phyloP scores from a whole-genome alignment of 768 basidiomycete genomes.

The Macrolepiota dolichaula region DNA sequence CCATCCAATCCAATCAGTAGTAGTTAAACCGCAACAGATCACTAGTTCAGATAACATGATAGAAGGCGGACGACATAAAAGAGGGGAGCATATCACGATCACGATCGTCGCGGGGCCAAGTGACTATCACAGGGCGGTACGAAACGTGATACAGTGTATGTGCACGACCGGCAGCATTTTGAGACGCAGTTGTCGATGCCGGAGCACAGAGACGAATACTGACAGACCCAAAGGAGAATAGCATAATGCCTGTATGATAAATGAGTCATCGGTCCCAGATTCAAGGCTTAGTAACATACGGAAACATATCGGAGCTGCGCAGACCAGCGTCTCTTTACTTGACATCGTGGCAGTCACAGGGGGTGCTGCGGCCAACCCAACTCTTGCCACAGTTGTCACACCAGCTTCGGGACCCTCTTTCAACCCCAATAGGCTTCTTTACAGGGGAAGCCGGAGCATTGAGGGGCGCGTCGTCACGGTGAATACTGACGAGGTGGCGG shows the following conservation, averaged over 20 bases:
- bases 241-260: neutral
- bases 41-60: conserved; percentile 22
- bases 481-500: conserved; percentile 84
- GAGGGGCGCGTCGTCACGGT: conserved; percentile 62
- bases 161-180: conserved; percentile 37
- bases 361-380: conserved; percentile 47
- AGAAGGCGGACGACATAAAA: conserved; percentile 17
- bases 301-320: neutral
- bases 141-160: conserved; percentile 62
- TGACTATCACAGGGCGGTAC: conserved; percentile 51
- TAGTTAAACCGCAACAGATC: conserved; percentile 8
- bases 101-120: conserved; percentile 66
- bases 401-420: conserved; percentile 60
- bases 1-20: conserved; percentile 8
- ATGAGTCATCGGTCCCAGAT: neutral
- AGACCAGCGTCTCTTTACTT: conserved; percentile 38
- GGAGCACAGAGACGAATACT: conserved; percentile 4
- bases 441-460: conserved; percentile 32
- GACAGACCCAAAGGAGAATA: conserved; percentile 30
- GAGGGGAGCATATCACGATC: conserved; percentile 49
- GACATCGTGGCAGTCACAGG: conserved; percentile 63
- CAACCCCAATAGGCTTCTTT: conserved; percentile 64
- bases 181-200: neutral
- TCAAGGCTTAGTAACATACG: conserved; percentile 6
- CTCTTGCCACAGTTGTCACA: conserved; percentile 76